Conservation (phyloP, 2,329 filamentous ascomycete species). For the Stagonosporopsis rhizophila region DNA sequence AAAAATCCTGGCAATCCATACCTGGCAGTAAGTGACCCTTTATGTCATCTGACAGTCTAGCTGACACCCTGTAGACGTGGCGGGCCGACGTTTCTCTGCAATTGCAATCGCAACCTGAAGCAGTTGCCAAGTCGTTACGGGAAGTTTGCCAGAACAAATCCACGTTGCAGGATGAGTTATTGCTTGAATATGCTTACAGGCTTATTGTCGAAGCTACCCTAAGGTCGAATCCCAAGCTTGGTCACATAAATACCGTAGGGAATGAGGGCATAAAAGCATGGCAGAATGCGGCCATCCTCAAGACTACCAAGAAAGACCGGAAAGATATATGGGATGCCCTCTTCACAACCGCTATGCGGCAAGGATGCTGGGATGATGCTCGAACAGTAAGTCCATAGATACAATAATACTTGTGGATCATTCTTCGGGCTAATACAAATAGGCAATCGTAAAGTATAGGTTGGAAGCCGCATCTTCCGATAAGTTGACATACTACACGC, state of each 20-base stretch:
- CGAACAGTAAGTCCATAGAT: constrained; percentile 33
- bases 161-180: constrained; percentile 31
- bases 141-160: constrained; percentile 31
- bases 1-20: constrained; percentile 48
- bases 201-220: constrained; percentile 29
- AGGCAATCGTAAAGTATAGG: constrained; percentile 41
- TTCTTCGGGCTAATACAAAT: constrained; percentile 1
- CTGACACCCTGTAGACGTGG: constrained; percentile 36
- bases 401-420: background rate
- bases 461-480: constrained; percentile 34
- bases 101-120: constrained; percentile 18
- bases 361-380: constrained; percentile 47
- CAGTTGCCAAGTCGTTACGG: constrained; percentile 22
- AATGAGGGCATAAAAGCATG: constrained; percentile 34
- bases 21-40: constrained; percentile 30
- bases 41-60: constrained; percentile 3
- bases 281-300: constrained; percentile 38
- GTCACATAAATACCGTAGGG: constrained; percentile 26
- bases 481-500: constrained; percentile 36
- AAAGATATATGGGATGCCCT: constrained; percentile 38
- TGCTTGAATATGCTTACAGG: constrained; percentile 41
- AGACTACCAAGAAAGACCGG: constrained; percentile 31
- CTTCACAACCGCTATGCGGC: constrained; percentile 36
- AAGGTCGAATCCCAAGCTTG: constrained; percentile 3
- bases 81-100: constrained; percentile 37